Evolutionary conservation across 345 rosid genomes (phyloP), one percentile per base, ranked within the genome.

Genomic region (Dipteronia sinensis): DNA sequence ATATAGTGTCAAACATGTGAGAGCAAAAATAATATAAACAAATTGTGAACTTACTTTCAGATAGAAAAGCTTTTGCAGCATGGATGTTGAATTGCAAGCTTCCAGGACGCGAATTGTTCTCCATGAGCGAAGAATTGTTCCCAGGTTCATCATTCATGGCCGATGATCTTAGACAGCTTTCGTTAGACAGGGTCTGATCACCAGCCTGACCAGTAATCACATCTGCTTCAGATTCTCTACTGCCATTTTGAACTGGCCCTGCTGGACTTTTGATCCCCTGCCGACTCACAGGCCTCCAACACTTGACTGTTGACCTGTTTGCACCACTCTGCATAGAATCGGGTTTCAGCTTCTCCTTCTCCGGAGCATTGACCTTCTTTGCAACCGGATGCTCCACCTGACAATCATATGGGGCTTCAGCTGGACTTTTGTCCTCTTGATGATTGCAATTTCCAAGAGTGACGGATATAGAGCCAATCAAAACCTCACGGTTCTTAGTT

Each of bases 381-480:
- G 85, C 79, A 59, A 81, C 76, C 58, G 79, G 82, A 69, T 83
- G 88, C 71, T 82, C 92, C 25, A 65, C 68, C 78, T 77, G 64
- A 73, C 73, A 73, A 80, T 76, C 80, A 27, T 87, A 80, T 47
- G 62, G 89, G 77, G 69, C 69, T 74, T 72, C 89, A 56, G 79
- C 80, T 23, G 53, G 65, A 75, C 81, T 84, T 46, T 77, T 79
- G 40, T 78, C 80, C 67, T 89, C 87, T 0, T 70, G 81, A 23
- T 31, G 77, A 78, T 79, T 65, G 76, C 80, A 78, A 77, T 87
- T 86, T 77, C 77, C 88, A 55, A 96, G 89, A 0, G 89, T 76
- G 76, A 94, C 92, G 73, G 93, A 83, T 68, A 97, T 88, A 49
- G 99, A 90, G 62, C 99, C 98, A 77, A 94, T 89, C 80, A 93